Base-by-base conservation (phyloP, 352 stramenopile species). In the Phytophthora colocasiae region DNA sequence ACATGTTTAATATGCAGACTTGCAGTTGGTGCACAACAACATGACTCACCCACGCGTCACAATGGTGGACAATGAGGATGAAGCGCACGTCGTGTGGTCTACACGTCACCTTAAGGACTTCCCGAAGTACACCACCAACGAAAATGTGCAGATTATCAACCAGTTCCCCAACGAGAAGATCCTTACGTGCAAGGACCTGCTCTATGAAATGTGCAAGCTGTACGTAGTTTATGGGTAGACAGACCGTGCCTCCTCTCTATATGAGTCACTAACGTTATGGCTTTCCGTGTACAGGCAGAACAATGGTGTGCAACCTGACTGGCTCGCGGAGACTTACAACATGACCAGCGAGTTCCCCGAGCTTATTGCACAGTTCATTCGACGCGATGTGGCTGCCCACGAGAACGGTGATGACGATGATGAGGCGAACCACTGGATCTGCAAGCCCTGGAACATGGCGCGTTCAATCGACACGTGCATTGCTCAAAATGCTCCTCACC, bases 151-250 rank as follows among this genome's bases (percentile, higher is more conserved):
- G 52, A 76, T 87, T 45, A 83, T 87, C 40, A 87, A 87, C 60
- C 78, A 84, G 63, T 87, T 87, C 56, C 78, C 78, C 47, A 87
- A 84, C 59, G 75, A 87, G 55, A 87, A 84, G 65, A 64, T 87
- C 48, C 73, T 87, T 11, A 84, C 78, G 1, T 87, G 78, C 73
- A 84, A 87, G 57, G 78, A 87, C 43, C 66, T 87, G 56, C 75
- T 87, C 27, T 84, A 83, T 63, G 78, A 87, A 71, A 84, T 81
- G 66, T 87, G 78, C 67, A 80, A 80, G 52, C 59, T 83, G 75
- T 85, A 78, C 38, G 71, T 73, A 3, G 4, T 9, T 44, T 6
- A 34, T 22, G n/a, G 4, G 32, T 34, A 43, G 32, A 4, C 65
- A 9, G 34, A 3, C 14, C 10, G 17, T 34, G 31, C 32, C 34